Evolutionary conservation across 2,329 filamentous ascomycete species (phyloP).

Genomic region (Exophiala sp.): DNA sequence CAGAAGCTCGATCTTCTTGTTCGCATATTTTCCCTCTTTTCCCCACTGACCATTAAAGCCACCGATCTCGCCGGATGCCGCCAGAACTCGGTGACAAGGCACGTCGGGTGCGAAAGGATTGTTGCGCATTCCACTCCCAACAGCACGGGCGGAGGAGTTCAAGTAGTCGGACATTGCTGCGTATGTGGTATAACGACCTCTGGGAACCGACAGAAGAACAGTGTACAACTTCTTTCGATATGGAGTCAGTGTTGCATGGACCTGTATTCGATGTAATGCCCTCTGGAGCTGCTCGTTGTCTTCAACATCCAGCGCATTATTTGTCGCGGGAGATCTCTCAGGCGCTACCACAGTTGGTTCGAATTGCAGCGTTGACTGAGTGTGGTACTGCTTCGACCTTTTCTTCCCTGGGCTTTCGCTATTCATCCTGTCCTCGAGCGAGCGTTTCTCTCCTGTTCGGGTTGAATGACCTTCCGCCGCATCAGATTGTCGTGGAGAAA

Average conservation of each 20-base stretch:
- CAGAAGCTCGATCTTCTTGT: slow-evolving; percentile 41
- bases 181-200: slow-evolving; percentile 74
- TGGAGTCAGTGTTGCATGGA: slow-evolving; percentile 47
- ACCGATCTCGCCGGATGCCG: slow-evolving; percentile 60
- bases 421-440: not conserved
- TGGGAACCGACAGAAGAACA: slow-evolving; percentile 72
- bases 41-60: slow-evolving; percentile 52
- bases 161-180: slow-evolving; percentile 66
- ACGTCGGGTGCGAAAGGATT: slow-evolving; percentile 82
- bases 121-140: slow-evolving; percentile 70
- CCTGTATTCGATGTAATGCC: slow-evolving; percentile 40
- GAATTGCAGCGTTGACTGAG: slow-evolving; percentile 20
- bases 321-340: slow-evolving; percentile 6
- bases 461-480: not conserved
- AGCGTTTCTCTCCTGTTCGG: not conserved
- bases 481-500: not conserved
- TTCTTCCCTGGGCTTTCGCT: not conserved
- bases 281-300: slow-evolving; percentile 5
- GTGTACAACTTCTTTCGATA: slow-evolving; percentile 60
- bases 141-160: slow-evolving; percentile 67
- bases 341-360: not conserved
- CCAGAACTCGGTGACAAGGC: slow-evolving; percentile 78
- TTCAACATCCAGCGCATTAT: not conserved
- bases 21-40: slow-evolving; percentile 42
- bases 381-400: slow-evolving; percentile 1